Percentiles rank a stretch among this genome's conserved stretches.
These are phyloP conservation scores for Actinidia arguta DNA, from an alignment of 179 eudicot species.

Conservation along the genomic window DNA sequence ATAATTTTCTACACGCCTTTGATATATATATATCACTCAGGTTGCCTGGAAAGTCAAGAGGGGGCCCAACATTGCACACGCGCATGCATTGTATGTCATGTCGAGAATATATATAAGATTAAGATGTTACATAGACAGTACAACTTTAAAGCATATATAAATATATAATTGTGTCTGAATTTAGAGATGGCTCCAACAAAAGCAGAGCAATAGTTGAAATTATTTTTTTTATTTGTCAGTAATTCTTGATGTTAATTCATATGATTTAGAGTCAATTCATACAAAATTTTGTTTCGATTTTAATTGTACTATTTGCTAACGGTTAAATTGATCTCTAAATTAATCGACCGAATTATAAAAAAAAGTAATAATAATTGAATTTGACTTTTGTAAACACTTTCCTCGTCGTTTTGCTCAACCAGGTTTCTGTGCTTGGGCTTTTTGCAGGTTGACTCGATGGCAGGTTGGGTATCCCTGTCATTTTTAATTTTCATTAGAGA, in stretches of 20 bases:
- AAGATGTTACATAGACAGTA: not conserved
- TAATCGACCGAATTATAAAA: too few relatives aligned
- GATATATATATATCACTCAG: too few relatives aligned
- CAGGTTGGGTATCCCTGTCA: not conserved
- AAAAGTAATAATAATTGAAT: not conserved
- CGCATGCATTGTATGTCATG: too few relatives aligned
- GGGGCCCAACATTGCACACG: not conserved
- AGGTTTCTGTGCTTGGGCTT: conserved; percentile 2
- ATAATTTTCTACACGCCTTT: too few relatives aligned
- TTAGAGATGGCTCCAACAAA: not conserved
- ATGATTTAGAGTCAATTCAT: too few relatives aligned
- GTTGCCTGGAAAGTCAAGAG: not conserved
- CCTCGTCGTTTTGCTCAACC: not conserved
- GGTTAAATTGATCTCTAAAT: too few relatives aligned
- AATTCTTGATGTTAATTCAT: too few relatives aligned
- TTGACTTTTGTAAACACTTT: not conserved
- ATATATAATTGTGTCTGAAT: not conserved
- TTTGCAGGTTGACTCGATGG: not conserved
- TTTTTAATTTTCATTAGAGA: not conserved
- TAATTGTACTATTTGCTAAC: too few relatives aligned
- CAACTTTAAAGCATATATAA: not conserved
- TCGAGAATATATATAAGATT: not conserved
- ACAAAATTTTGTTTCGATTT: too few relatives aligned
- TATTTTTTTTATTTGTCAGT: too few relatives aligned
- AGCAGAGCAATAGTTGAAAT: too few relatives aligned